These are phyloP conservation scores for Salvia hispanica DNA, from an alignment of 257 asterid species.

Conservation along the genomic window DNA sequence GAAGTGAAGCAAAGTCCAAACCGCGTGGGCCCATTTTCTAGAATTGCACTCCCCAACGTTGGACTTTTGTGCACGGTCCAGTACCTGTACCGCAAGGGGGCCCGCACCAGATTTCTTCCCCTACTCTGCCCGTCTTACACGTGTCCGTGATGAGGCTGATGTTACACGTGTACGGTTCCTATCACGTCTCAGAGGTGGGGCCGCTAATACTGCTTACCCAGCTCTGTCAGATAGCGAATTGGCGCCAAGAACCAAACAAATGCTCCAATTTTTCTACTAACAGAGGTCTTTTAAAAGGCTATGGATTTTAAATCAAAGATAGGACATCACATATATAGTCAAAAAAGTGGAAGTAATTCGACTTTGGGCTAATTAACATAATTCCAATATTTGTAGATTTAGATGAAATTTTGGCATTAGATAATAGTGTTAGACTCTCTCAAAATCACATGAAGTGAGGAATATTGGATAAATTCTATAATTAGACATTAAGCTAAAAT, in stretches of 20 bases:
- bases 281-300: slow-evolving; percentile 18
- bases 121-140: background rate
- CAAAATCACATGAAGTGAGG: too few species aligned
- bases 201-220: background rate
- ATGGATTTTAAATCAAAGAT: background rate
- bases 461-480: too few species aligned
- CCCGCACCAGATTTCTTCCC: slow-evolving; percentile 30
- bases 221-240: slow-evolving; percentile 32
- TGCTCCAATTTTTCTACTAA: slow-evolving; percentile 1
- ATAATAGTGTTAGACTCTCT: too few species aligned
- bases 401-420: too few species aligned
- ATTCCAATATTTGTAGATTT: too few species aligned
- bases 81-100: slow-evolving; percentile 17
- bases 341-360: background rate
- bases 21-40: slow-evolving; percentile 50
- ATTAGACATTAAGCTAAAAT: too few species aligned
- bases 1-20: slow-evolving; percentile 39
- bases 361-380: too few species aligned
- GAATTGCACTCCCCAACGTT: slow-evolving; percentile 26
- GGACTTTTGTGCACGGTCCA: slow-evolving; percentile 51
- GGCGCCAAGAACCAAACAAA: slow-evolving; percentile 41
- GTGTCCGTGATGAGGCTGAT: background rate
- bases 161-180: slow-evolving; percentile 34
- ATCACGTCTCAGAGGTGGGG: slow-evolving; percentile 21
- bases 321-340: background rate